A percentile compares a stretch with the other conserved stretches of the same genome.
phyloP scores from a whole-genome alignment of 2,329 filamentous ascomycete genomes.

The Trichoderma koningii region DNA sequence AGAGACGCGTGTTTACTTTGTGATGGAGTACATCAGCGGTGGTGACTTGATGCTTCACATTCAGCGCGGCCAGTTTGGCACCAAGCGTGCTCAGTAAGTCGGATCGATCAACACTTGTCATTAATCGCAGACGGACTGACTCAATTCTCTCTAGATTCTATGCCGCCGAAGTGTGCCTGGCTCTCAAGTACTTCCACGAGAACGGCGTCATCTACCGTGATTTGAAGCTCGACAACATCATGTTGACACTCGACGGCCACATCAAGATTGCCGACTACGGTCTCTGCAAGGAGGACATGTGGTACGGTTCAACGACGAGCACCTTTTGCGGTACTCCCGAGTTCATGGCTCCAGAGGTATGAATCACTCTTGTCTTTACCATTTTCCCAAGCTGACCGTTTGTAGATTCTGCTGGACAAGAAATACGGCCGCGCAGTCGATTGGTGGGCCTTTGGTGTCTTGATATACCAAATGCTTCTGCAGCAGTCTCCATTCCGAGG shows the following conservation, averaged over 20 bases:
- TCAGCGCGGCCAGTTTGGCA: conserved; percentile 92
- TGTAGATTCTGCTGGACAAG: conserved; percentile 90
- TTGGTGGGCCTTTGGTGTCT: conserved; percentile 99
- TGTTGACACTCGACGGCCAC: conserved; percentile 91
- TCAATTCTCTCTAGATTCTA: conserved; percentile 68
- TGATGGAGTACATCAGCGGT: conserved; percentile 99
- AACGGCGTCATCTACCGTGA: conserved; percentile 99
- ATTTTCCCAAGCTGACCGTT: not conserved
- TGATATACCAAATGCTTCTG: conserved; percentile 99
- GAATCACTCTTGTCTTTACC: conserved; percentile 29
- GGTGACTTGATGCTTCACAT: conserved; percentile 99
- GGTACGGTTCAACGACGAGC: conserved; percentile 94
- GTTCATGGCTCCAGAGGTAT: conserved; percentile 97
- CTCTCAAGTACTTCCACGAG: conserved; percentile 98
- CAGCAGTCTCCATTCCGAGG: conserved; percentile 98
- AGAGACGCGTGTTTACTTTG: conserved; percentile 96
- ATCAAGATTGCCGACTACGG: conserved; percentile 99
- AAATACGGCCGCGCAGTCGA: conserved; percentile 97
- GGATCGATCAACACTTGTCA: not conserved
- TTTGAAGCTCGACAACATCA: conserved; percentile 89
- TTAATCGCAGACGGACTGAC: not conserved
- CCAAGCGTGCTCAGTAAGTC: conserved; percentile 89
- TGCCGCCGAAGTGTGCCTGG: conserved; percentile 93
- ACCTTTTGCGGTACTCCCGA: conserved; percentile 99
- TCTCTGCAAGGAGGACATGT: conserved; percentile 99